Conservation (phyloP, 345 rosid species). For the Gossypium anomalum region DNA sequence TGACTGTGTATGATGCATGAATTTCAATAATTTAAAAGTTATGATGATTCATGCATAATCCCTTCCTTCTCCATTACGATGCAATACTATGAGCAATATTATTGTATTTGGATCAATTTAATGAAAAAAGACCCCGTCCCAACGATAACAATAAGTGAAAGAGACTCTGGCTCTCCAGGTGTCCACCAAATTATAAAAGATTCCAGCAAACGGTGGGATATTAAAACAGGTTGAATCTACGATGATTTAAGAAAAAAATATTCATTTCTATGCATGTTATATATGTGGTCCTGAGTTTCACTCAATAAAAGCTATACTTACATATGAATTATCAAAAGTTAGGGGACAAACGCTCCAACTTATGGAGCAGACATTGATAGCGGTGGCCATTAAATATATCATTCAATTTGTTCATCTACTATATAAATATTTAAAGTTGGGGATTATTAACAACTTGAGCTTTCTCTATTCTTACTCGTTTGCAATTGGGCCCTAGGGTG, state of each 20-base stretch:
- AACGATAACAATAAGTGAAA: background rate
- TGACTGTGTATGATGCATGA: conserved; percentile 22
- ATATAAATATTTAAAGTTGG: background rate
- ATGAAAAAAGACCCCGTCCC: background rate
- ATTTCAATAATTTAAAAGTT: conserved; percentile 12
- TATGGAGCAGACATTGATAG: background rate
- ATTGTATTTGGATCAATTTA: background rate
- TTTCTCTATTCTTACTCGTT: background rate
- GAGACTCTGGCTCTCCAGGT: background rate
- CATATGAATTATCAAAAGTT: background rate
- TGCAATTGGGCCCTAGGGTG: background rate
- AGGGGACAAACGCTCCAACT: background rate
- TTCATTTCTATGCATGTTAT: too few species aligned
- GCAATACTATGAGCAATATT: background rate
- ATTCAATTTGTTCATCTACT: background rate
- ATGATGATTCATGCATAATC: conserved; percentile 22
- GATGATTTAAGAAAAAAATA: background rate
- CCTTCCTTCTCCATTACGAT: background rate
- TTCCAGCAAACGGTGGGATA: background rate
- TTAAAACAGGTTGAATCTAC: background rate
- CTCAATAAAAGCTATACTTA: too few species aligned
- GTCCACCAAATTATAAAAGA: background rate
- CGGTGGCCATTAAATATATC: background rate
- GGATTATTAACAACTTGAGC: background rate
- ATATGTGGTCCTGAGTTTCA: background rate